Percentiles rank a stretch among this genome's conserved stretches.
Conservation (phyloP, 164 flowering plant species). For the grape (Vitis vinifera) region DNA sequence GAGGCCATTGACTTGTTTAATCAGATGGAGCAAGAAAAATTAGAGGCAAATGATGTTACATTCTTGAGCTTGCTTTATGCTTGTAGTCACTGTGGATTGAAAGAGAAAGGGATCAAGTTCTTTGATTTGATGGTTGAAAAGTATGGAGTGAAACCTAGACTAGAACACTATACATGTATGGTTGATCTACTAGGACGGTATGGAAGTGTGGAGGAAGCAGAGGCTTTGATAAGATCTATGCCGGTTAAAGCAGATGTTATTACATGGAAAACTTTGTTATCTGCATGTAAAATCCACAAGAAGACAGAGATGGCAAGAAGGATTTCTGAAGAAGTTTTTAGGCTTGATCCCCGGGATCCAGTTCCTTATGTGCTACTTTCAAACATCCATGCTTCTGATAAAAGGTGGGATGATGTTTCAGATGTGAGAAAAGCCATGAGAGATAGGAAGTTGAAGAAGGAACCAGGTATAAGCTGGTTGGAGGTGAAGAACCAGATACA, state of each 20-base stretch:
- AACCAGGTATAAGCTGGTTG: slow-evolving; percentile 82
- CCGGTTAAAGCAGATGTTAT: slow-evolving; percentile 58
- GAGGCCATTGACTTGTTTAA: slow-evolving; percentile 55
- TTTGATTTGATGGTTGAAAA: slow-evolving; percentile 52
- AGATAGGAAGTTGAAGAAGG: slow-evolving; percentile 62
- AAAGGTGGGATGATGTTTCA: slow-evolving; percentile 64
- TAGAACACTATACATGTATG: slow-evolving; percentile 71
- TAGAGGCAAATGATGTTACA: slow-evolving; percentile 64
- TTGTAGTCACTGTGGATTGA: slow-evolving; percentile 75
- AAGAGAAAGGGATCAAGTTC: slow-evolving; percentile 48
- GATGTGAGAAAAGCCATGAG: slow-evolving; percentile 60
- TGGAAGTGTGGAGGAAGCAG: slow-evolving; percentile 70
- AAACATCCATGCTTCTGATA: slow-evolving; percentile 57
- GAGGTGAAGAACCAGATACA: slow-evolving; percentile 66
- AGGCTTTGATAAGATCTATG: slow-evolving; percentile 59
- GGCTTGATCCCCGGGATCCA: slow-evolving; percentile 58
- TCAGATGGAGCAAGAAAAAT: slow-evolving; percentile 44
- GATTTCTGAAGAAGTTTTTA: slow-evolving; percentile 46
- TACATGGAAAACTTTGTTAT: slow-evolving; percentile 80
- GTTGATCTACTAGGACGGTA: slow-evolving; percentile 79
- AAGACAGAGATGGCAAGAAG: slow-evolving; percentile 65
- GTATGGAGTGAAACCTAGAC: slow-evolving; percentile 46
- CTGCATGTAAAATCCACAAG: slow-evolving; percentile 68
- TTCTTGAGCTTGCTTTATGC: slow-evolving; percentile 74
- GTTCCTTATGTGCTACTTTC: slow-evolving; percentile 69